Base-by-base conservation (phyloP, 2,329 filamentous ascomycete species). In the Scleromitrula shiraiana region DNA sequence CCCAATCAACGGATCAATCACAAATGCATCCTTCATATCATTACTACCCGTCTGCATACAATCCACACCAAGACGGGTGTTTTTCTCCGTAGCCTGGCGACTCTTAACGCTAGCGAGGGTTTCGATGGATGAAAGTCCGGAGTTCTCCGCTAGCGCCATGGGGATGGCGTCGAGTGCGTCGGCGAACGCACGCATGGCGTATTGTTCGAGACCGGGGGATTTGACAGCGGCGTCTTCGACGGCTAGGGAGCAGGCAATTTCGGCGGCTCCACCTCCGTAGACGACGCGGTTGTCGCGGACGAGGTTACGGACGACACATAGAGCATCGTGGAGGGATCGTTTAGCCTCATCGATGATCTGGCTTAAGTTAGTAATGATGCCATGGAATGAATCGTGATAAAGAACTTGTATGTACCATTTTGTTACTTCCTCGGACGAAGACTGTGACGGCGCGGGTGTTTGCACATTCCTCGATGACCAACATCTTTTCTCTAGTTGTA, bases 301-400 rank as follows among this genome's bases (percentile, higher is more conserved):
- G 38, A 98, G 75, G 71, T 98, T 98, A 61, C 94, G 85, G 44
- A 98, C 93, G 41, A 98, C 93, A 65, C 94, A 98, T 42, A 98
- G 82, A 50, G 93, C 93, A 68, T 98, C 93, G 67, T 98, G 94
- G 50, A 98, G 77, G 41, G 93, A 97, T 61, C 94, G 83, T 75
- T 96, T 96, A 46, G 94, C 94, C 70, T 98, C 94, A 65, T 98
- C 94, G 66, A 98, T 97, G 67, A 98, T 95, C 87, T 94, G 56
- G 45, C 56, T 53, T 46, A 20, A 35, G 43, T 62, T 58, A 63
- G 60, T 44, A 38, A 29, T 8, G n/a, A 42, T 36, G 33, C 33
- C 10, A 45, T 45, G 23, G 36, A 49, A 40, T 41, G n/a, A 17
- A 12, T 12, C 12, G 26, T 7, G 26, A 12, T 7, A 12, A 12